Conservation (phyloP, 805 yeast genomes). For the Nakazawaea wickerhamii region DNA sequence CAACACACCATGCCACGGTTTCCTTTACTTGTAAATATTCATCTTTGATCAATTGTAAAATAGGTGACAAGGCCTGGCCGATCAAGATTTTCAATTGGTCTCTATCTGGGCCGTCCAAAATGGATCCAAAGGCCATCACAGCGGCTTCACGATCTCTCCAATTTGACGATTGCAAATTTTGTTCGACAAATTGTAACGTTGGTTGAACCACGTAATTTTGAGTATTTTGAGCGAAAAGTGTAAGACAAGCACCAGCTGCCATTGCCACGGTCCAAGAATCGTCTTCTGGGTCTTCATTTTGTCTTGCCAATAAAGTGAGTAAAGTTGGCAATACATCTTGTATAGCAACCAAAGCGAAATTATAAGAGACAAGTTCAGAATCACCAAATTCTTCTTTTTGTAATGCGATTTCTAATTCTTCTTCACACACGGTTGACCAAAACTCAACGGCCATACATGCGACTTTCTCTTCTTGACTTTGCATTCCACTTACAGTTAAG, state of each 20-base stretch:
- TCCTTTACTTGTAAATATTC: conserved; percentile 82
- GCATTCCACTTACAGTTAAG: conserved; percentile 89
- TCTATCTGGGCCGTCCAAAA: conserved; percentile 88
- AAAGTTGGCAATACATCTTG: conserved; percentile 85
- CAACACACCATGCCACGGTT: conserved; percentile 98
- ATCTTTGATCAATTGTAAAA: conserved; percentile 70
- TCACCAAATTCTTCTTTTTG: conserved; percentile 60
- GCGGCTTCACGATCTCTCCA: conserved; percentile 97
- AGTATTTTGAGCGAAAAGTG: conserved; percentile 86
- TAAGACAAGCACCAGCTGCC: conserved; percentile 98
- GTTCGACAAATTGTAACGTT: conserved; percentile 76
- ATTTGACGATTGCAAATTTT: conserved; percentile 49
- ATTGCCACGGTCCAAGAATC: conserved; percentile 97
- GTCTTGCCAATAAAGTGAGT: conserved; percentile 72
- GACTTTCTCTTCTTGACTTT: conserved; percentile 73
- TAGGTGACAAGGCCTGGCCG: conserved; percentile 78
- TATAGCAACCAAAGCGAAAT: conserved; percentile 82
- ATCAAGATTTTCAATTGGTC: conserved; percentile 62
- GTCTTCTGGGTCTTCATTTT: conserved; percentile 89
- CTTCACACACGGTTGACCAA: conserved; percentile 99
- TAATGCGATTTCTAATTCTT: conserved; percentile 75
- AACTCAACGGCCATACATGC: conserved; percentile 98
- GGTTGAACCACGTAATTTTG: conserved; percentile 84
- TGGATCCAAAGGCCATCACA: conserved; percentile 98
- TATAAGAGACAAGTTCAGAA: conserved; percentile 51